A percentile compares a stretch with the other conserved stretches of the same genome.
phyloP scores from a whole-genome alignment of 805 yeast species.

The Nakazawaea populi region DNA sequence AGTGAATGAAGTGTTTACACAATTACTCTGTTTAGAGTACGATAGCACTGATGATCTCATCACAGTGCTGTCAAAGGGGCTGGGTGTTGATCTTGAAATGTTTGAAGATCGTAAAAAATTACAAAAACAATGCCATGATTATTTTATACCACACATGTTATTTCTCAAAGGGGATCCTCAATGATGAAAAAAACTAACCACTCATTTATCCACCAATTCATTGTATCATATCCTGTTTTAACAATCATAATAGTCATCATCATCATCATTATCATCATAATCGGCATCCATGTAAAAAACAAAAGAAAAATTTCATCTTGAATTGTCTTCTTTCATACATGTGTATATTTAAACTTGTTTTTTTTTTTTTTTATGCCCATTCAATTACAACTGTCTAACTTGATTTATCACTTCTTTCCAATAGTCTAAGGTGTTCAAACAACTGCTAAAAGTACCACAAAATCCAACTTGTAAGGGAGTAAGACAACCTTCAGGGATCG shows the following conservation, averaged over 20 bases:
- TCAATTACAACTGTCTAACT: slow-evolving; percentile 11
- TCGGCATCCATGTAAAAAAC: neutral
- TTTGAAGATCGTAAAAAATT: slow-evolving; percentile 19
- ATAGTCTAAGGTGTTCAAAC: slow-evolving; percentile 17
- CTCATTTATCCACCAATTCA: no score
- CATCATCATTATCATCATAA: neutral
- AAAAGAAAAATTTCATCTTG: no score
- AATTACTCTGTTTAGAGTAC: slow-evolving; percentile 28
- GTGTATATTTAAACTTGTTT: neutral
- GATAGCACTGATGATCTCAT: slow-evolving; percentile 13
- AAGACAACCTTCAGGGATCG: slow-evolving; percentile 26
- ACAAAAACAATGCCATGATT: slow-evolving; percentile 22
- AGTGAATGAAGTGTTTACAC: slow-evolving; percentile 32
- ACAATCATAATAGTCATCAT: neutral
- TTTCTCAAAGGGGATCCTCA: slow-evolving; percentile 24
- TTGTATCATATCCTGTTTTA: no score
- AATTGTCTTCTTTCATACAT: neutral
- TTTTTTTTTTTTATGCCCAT: neutral
- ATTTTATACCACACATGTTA: slow-evolving; percentile 29
- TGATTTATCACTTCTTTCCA: slow-evolving; percentile 16
- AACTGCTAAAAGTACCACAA: slow-evolving; percentile 25
- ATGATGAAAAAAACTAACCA: neutral
- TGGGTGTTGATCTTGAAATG: slow-evolving; percentile 19
- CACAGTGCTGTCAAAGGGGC: slow-evolving; percentile 7
- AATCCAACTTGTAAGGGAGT: slow-evolving; percentile 26